Conservation (phyloP, 2,329 filamentous ascomycete species). For the Clonostachys byssicola region DNA sequence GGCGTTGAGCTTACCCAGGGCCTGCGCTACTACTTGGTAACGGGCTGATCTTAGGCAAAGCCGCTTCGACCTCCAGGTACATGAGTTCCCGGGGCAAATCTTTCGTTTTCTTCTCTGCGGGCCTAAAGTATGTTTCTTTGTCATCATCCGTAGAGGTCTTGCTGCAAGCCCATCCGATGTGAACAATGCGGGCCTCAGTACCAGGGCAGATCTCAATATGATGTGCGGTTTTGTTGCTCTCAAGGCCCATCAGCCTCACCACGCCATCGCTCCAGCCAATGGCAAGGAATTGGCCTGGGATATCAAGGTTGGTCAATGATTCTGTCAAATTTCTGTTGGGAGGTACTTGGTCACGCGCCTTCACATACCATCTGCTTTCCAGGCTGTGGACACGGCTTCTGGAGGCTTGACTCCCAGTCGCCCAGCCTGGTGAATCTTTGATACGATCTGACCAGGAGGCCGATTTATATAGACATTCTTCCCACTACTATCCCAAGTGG, state of each 20-base stretch:
- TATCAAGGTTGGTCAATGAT: no score
- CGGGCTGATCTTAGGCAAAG: slow-evolving; percentile 72
- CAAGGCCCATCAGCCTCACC: slow-evolving; percentile 71
- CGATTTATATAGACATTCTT: slow-evolving; percentile 73
- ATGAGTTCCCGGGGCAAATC: slow-evolving; percentile 66
- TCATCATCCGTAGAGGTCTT: slow-evolving; percentile 3
- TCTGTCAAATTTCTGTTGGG: no score
- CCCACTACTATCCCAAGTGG: slow-evolving; percentile 61
- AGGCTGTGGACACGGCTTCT: slow-evolving; percentile 46
- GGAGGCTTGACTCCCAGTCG: slow-evolving; percentile 32
- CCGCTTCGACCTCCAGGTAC: slow-evolving; percentile 71
- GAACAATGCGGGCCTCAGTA: slow-evolving; percentile 36
- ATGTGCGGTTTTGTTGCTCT: slow-evolving; percentile 78
- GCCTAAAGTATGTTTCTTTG: not conserved
- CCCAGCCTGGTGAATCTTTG: slow-evolving; percentile 42
- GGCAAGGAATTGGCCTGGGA: slow-evolving; percentile 69
- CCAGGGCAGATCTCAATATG: slow-evolving; percentile 54
- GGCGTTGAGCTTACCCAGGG: slow-evolving; percentile 44
- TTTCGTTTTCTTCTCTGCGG: no score
- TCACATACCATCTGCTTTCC: slow-evolving; percentile 63
- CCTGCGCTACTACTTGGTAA: slow-evolving; percentile 59
- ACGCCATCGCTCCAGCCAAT: slow-evolving; percentile 80
- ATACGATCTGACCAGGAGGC: slow-evolving; percentile 66
- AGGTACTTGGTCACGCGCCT: not conserved
- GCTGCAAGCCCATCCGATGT: slow-evolving; percentile 48